Percentiles rank a stretch among this genome's conserved stretches.
Evolutionary conservation across 257 asterid genomes (phyloP).

Genomic region (Thymus mandschuricus): DNA sequence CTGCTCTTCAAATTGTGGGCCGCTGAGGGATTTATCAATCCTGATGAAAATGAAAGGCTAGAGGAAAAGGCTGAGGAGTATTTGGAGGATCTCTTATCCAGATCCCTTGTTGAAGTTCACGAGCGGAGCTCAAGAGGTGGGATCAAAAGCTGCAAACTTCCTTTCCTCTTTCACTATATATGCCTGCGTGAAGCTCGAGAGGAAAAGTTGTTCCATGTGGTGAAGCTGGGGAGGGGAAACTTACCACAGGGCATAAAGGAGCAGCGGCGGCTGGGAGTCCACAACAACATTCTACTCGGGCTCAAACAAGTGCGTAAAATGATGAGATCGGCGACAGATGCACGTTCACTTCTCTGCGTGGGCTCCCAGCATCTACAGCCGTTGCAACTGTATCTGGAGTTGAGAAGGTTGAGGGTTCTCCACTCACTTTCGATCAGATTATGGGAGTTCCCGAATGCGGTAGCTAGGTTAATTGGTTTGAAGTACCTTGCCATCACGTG

Average conservation of each 20-base stretch:
- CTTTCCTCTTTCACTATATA: neutral
- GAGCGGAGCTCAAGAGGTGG: neutral
- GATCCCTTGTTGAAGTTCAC: slow-evolving; percentile 4
- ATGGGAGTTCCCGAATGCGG: neutral
- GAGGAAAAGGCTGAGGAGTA: slow-evolving; percentile 16
- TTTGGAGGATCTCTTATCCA: slow-evolving; percentile 15
- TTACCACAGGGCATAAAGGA: neutral
- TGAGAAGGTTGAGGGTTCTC: slow-evolving; percentile 24
- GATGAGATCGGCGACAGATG: neutral
- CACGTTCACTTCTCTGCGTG: slow-evolving; percentile 21
- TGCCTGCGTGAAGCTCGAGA: slow-evolving; percentile 1
- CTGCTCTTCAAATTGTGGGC: slow-evolving; percentile 13
- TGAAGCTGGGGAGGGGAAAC: neutral
- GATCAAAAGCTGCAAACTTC: slow-evolving; percentile 7
- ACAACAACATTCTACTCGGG: neutral
- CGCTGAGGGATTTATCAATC: slow-evolving; percentile 22
- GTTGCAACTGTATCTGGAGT: neutral
- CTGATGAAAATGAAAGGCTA: neutral
- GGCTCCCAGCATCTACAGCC: neutral
- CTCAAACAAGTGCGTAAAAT: no score
- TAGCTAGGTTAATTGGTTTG: slow-evolving; percentile 14
- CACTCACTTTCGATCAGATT: neutral
- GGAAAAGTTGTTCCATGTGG: slow-evolving; percentile 10
- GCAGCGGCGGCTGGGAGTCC: slow-evolving; percentile 26
- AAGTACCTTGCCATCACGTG: slow-evolving; percentile 30